Percentiles rank a stretch among this genome's conserved stretches.
Evolutionary conservation across 2,329 filamentous ascomycete genomes (phyloP).

Genomic region (Coniosporium tulheliwenetii): DNA sequence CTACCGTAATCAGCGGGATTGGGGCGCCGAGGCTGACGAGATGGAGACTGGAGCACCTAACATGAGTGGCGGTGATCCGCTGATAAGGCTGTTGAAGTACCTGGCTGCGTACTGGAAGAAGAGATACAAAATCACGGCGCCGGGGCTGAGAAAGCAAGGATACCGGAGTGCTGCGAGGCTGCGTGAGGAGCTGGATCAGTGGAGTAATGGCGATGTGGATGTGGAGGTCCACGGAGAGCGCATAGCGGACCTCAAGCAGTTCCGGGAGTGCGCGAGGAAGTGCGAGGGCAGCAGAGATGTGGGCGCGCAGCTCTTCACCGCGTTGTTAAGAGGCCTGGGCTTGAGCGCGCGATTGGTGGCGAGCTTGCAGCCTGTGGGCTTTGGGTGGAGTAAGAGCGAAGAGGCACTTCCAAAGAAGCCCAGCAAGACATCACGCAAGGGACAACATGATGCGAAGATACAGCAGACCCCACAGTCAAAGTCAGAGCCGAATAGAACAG

Average conservation of each 20-base stretch:
- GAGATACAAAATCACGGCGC: conserved; percentile 59
- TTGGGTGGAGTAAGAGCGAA: conserved; percentile 80
- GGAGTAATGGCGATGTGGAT: conserved; percentile 47
- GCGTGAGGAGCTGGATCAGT: conserved; percentile 57
- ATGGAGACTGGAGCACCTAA: conserved; percentile 58
- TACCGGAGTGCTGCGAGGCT: conserved; percentile 68
- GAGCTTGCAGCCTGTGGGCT: conserved; percentile 73
- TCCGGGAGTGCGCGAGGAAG: conserved; percentile 50
- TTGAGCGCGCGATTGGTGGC: conserved; percentile 72
- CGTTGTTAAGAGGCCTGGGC: conserved; percentile 63
- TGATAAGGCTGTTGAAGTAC: conserved; percentile 59
- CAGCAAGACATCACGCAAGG: conserved; percentile 2
- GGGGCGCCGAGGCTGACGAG: conserved; percentile 52
- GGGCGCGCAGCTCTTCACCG: conserved; percentile 79
- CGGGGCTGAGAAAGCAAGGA: conserved; percentile 74
- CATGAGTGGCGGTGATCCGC: conserved; percentile 68
- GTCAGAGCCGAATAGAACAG: conserved; percentile 3
- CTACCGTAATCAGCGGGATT: conserved; percentile 41
- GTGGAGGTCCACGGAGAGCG: conserved; percentile 58
- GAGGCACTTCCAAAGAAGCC: conserved; percentile 44
- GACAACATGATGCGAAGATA: conserved; percentile 6
- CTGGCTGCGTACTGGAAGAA: conserved; percentile 83
- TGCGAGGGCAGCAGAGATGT: conserved; percentile 76
- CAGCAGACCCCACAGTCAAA: conserved; percentile 3
- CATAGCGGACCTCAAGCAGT: conserved; percentile 49